Evolutionary conservation across 345 rosid species (phyloP).

Genomic region (Aquilaria yunnanensis): DNA sequence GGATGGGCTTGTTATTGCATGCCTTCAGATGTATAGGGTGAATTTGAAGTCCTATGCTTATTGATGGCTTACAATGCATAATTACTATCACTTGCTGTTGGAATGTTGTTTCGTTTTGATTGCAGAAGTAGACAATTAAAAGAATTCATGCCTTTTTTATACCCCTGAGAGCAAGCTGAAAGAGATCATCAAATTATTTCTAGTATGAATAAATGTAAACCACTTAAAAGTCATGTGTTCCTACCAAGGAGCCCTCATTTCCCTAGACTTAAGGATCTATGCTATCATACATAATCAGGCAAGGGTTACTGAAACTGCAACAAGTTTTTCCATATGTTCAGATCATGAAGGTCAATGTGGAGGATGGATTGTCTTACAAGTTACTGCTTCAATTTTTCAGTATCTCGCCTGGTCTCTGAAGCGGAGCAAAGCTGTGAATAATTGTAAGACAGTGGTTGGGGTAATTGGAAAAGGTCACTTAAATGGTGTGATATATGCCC

Average conservation of each 20-base stretch:
- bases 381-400: slow-evolving; percentile 28
- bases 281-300: no score
- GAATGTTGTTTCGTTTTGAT: no score
- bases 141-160: no score
- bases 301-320: no score
- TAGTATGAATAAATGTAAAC: no score
- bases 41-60: not conserved
- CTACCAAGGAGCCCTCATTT: no score
- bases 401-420: slow-evolving; percentile 88
- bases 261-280: no score
- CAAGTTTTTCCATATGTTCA: not conserved
- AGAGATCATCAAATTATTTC: no score
- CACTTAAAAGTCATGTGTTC: no score
- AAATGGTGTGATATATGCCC: slow-evolving; percentile 77
- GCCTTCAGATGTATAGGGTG: not conserved
- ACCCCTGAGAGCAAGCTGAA: no score
- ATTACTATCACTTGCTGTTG: no score
- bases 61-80: not conserved
- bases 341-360: not conserved
- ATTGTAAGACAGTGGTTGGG: slow-evolving; percentile 67
- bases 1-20: not conserved
- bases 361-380: not conserved
- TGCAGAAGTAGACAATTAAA: no score
- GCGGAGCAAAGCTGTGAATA: slow-evolving; percentile 87
- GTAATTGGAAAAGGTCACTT: slow-evolving; percentile 83